Base-by-base conservation (phyloP, 2,329 filamentous ascomycete genomes). In the Arthrobotrys entomopaga region DNA sequence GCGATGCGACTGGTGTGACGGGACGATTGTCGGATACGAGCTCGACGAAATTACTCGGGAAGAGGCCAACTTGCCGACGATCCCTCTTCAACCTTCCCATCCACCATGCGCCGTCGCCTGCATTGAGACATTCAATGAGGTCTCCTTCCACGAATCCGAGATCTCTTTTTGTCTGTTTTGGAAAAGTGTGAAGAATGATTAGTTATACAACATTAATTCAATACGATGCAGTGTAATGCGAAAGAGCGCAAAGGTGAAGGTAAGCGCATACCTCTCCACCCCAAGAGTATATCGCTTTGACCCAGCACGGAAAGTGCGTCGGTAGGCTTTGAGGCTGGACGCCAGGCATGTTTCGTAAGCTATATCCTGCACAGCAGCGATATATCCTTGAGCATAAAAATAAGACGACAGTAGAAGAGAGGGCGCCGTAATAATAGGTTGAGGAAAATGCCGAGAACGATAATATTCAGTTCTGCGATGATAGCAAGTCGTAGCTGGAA, bases 51-150 rank as follows among this genome's bases (percentile, higher is more conserved):
- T 99, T 99, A 79, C 93, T 97, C 0, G 95, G 95, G 80, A 99
- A 99, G 19, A 95, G 85, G 63, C 95, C 95, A 79, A 97, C 90
- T 79, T 94, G 93, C 80, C 93, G 89, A 81, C 91, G 90, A 82
- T 99, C 95, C 78, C 95, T 88, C 80, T 90, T 91, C 80, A 99
- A 83, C 76, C 94, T 88, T 54, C 95, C 95, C 83, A 93, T 97
- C 95, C 95, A 99, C 95, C 95, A 99, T 53, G 92, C 93, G 60
- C 95, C 95, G 83, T 99, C 95, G 76, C 95, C 95, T 19, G 95
- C 95, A 81, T 99, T 99, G 61, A 99, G 86, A 80, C 94, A 97
- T 87, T 99, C 95, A 81, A 99, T 99, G 77, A 99, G 83, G 82
- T 99, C 95, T 77, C 95, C 95, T 82, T 99, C 95, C 78, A 99